Conservation (phyloP, 208 protist genomes). For the Crithidia sp. region DNA sequence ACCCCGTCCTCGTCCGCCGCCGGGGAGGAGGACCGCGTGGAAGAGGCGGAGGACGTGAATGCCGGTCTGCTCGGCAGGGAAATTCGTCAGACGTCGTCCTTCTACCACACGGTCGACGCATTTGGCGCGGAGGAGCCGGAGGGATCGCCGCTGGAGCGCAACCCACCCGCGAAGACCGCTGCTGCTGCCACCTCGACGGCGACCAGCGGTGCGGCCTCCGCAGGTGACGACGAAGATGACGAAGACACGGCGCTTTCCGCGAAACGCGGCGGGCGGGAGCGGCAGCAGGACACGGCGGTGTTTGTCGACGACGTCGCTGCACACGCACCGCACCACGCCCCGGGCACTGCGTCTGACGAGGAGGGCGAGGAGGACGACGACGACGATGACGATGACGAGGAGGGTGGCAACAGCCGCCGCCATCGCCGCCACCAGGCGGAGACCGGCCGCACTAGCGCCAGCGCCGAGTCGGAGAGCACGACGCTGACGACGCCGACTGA, state of each 20-base stretch:
- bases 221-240: conserved; percentile 4
- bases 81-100: conserved; percentile 31
- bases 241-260: conserved; percentile 13
- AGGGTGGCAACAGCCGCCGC: background rate
- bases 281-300: conserved; percentile 14
- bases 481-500: conserved; percentile 9
- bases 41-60: conserved; percentile 2
- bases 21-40: conserved; percentile 1
- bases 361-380: conserved; percentile 1
- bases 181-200: background rate
- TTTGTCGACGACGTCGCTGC: background rate
- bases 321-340: background rate
- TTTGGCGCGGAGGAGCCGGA: conserved; percentile 33
- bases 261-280: background rate
- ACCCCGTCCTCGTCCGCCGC: conserved; percentile 9
- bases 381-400: background rate
- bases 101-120: conserved; percentile 36
- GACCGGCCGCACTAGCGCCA: conserved; percentile 3
- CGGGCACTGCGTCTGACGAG: background rate
- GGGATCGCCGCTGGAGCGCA: background rate
- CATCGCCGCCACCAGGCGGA: background rate
- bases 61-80: background rate
- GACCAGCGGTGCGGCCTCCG: background rate
- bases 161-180: background rate
- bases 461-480: conserved; percentile 7